Conservation (phyloP, 1,284 basidiomycete species). For the Mycena sp. region DNA sequence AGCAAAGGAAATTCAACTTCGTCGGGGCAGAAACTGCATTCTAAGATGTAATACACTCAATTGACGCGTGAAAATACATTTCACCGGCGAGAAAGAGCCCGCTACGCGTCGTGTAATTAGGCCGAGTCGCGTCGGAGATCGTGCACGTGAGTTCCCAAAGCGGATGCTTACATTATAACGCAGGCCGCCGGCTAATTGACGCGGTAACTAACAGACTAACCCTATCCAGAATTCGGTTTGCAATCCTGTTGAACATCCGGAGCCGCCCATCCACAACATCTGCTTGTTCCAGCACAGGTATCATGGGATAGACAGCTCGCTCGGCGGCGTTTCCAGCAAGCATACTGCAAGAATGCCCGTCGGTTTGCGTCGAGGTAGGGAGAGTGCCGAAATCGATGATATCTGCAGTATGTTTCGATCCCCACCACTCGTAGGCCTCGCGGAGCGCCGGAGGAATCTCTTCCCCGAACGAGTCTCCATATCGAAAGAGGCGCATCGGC, state of each 20-base stretch:
- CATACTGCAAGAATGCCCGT: conserved; percentile 20
- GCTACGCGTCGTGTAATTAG: too few species aligned
- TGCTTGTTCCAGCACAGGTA: background rate
- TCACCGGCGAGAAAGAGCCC: too few species aligned
- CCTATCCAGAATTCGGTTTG: conserved; percentile 15
- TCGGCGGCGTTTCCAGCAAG: conserved; percentile 20
- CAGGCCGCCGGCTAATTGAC: too few species aligned
- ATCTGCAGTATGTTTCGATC: conserved; percentile 12
- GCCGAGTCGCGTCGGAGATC: too few species aligned
- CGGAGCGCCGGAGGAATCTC: conserved; percentile 14
- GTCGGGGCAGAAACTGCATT: too few species aligned
- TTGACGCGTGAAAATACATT: too few species aligned
- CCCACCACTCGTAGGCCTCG: conserved; percentile 24
- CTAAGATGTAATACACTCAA: too few species aligned
- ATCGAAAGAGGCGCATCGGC: background rate
- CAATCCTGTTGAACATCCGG: background rate
- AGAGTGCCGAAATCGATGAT: background rate
- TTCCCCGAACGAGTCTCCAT: conserved; percentile 23
- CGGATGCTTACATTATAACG: too few species aligned
- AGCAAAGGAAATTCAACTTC: too few species aligned
- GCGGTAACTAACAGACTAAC: too few species aligned
- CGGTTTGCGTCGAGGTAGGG: conserved; percentile 8
- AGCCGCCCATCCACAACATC: background rate
- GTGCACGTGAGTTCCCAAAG: too few species aligned
- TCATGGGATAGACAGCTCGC: conserved; percentile 19